A percentile compares a stretch with the other conserved stretches of the same genome.
Evolutionary conservation across 441 rosid species (phyloP).

Genomic region (Pelargonium australe): DNA sequence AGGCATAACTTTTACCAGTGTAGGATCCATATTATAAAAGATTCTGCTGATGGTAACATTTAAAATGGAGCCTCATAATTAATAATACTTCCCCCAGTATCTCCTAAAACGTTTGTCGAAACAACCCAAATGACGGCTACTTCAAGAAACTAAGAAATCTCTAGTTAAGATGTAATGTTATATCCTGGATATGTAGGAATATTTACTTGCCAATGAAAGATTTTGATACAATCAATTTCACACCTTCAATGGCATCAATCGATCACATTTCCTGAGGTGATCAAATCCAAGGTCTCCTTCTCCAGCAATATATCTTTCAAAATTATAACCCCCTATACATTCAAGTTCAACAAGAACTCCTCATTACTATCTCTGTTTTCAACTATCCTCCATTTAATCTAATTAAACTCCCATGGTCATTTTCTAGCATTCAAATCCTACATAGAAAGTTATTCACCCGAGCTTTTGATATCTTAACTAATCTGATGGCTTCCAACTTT

Average conservation of each 20-base stretch:
- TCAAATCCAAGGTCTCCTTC: background rate
- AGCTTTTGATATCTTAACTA: conserved; percentile 1
- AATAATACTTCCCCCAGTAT: background rate
- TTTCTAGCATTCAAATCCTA: background rate
- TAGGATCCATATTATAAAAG: background rate
- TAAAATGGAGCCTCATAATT: background rate
- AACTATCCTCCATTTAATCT: background rate
- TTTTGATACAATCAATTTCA: background rate
- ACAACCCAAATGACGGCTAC: background rate
- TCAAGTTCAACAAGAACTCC: no score
- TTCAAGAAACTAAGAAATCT: no score
- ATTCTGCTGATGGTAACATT: background rate
- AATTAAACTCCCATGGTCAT: background rate
- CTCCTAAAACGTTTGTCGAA: background rate
- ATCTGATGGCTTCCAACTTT: background rate
- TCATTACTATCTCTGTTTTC: background rate
- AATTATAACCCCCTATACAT: no score
- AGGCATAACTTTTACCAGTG: background rate
- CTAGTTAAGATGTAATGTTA: background rate
- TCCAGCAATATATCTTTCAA: no score
- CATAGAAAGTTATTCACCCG: background rate
- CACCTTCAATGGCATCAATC: background rate
- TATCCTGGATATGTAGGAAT: background rate
- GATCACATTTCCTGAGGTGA: background rate
- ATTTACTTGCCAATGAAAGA: background rate